Conservation (phyloP, 345 rosid genomes). For the Brassica juncea region DNA sequence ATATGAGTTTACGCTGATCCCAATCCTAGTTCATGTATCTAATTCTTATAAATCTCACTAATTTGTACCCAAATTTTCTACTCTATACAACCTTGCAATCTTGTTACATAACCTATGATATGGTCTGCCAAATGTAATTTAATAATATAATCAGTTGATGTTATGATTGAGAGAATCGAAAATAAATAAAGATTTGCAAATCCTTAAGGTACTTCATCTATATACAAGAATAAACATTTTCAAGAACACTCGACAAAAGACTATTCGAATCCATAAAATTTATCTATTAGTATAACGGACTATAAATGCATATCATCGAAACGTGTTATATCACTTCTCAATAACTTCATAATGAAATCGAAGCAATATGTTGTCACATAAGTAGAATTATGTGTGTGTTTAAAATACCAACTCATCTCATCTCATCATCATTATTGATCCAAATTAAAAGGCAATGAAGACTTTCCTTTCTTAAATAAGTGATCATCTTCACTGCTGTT, state of each 20-base stretch:
- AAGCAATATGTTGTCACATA: slow-evolving; percentile 30
- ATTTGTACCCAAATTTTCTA: neutral
- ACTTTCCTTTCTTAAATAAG: slow-evolving; percentile 59
- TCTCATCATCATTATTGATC: slow-evolving; percentile 47
- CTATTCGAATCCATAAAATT: slow-evolving; percentile 11
- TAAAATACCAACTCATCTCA: slow-evolving; percentile 19
- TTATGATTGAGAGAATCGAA: neutral
- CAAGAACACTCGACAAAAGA: slow-evolving; percentile 16
- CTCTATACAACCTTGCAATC: slow-evolving; percentile 12
- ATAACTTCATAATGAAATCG: slow-evolving; percentile 16
- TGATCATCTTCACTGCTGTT: slow-evolving; percentile 29
- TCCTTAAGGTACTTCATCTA: neutral
- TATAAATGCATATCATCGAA: neutral
- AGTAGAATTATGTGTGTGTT: slow-evolving; percentile 22
- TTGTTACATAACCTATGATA: slow-evolving; percentile 24
- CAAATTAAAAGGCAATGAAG: slow-evolving; percentile 66
- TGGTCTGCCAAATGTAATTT: slow-evolving; percentile 17
- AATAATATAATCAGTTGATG: neutral
- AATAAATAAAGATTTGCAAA: neutral
- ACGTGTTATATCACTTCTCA: neutral
- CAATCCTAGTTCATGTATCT: slow-evolving; percentile 39
- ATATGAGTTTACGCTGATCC: slow-evolving; percentile 44
- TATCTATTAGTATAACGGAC: neutral
- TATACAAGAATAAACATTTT: neutral
- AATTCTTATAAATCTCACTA: slow-evolving; percentile 33